Base-by-base conservation (phyloP, 2,329 filamentous ascomycete species). In the Lasiodiplodia theobromae region DNA sequence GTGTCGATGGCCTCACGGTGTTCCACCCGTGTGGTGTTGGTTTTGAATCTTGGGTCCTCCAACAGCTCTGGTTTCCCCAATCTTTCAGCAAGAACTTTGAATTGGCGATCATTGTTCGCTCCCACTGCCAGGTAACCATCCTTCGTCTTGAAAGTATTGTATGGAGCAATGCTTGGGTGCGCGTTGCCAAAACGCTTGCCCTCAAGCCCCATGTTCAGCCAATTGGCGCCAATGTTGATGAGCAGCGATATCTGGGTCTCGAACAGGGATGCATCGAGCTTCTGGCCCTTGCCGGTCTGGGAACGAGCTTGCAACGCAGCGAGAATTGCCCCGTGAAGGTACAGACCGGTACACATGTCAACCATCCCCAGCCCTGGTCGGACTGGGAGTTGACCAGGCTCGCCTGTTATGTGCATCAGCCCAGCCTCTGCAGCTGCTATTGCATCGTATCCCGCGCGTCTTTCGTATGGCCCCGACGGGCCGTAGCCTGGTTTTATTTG, bases 151-250 rank as follows among this genome's bases (percentile, higher is more conserved):
- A 79, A 85, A 0, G 81, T 81, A 68, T 84, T 78, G 65, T 84
- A 86, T 1, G 83, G 83, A 12, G 82, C 83, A 38, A 84, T 81
- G 44, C 78, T 83, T 0, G 83, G 82, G 74, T 85, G 83, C 25
- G 77, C 80, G 6, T 81, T 82, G 4, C 83, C 83, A 76, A 79
- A 84, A 11, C 82, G 78, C 65, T 81, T 72, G 0, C 79, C 80
- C 69, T 83, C 79, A 4, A 80, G 74, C 0, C 78, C 78, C 38
- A 80, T 71, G 66, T 82, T 82, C 56, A 82, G 64, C 78, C 78
- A 81, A 10, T 75, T 77, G 58, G 76, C 76, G 2, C 75, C 82
- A 2, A 84, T 77, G 58, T 84, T 84, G 31, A 78, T 79, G 7
- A 84, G 72, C 16, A 84, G 68, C 4, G 78, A 78, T 8, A 84